Evolutionary conservation across 352 stramenopile genomes (phyloP).

Genomic region (Phytophthora cactorum): DNA sequence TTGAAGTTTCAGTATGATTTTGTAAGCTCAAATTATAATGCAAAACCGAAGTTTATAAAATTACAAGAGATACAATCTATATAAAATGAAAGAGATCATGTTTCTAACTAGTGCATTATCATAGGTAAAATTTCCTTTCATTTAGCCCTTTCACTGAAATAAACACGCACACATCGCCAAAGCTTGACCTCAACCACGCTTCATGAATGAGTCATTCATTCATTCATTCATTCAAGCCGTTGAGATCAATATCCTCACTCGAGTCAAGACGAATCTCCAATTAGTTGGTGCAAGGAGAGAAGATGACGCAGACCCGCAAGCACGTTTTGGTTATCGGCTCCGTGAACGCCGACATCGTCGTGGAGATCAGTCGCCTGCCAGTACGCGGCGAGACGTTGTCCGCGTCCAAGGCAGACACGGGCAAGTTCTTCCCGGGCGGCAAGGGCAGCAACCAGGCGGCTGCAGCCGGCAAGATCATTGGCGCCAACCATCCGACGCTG

Average conservation of each 20-base stretch:
- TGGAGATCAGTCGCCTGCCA: slow-evolving; percentile 74
- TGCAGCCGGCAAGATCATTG: slow-evolving; percentile 56
- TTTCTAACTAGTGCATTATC: not conserved
- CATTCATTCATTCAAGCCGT: slow-evolving; percentile 3
- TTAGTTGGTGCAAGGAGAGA: not conserved
- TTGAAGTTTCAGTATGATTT: too few relatives aligned
- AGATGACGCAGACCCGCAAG: slow-evolving; percentile 37
- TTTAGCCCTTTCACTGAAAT: not conserved
- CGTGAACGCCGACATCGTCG: slow-evolving; percentile 84
- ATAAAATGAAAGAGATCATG: not conserved
- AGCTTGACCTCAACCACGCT: slow-evolving; percentile 28
- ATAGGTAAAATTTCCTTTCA: not conserved
- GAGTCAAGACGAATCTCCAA: not conserved
- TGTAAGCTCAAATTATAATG: too few relatives aligned
- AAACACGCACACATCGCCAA: slow-evolving; percentile 6
- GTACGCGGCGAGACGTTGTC: slow-evolving; percentile 72
- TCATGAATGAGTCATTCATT: slow-evolving; percentile 6
- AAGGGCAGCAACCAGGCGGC: slow-evolving; percentile 87
- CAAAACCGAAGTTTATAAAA: too few relatives aligned
- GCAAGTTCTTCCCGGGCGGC: slow-evolving; percentile 70
- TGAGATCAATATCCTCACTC: slow-evolving; percentile 8
- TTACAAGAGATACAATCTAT: too few relatives aligned
- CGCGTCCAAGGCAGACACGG: slow-evolving; percentile 59
- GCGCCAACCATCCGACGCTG: slow-evolving; percentile 27
- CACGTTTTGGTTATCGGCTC: slow-evolving; percentile 81